These are phyloP conservation scores for Nicotiana rustica DNA, from an alignment of 305 asterid species.

Conservation along the genomic window DNA sequence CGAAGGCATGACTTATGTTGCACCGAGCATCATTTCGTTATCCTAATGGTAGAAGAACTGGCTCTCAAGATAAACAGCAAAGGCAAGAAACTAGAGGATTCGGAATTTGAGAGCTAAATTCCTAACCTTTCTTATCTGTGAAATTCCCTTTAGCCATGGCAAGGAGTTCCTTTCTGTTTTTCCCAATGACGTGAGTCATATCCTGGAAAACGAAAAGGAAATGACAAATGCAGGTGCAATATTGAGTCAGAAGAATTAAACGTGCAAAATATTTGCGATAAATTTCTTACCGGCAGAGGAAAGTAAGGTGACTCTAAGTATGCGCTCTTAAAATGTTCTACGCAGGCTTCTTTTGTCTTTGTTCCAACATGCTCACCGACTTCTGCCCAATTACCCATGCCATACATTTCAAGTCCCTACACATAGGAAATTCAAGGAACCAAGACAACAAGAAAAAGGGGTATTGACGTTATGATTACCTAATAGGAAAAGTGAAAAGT, in stretches of 20 bases:
- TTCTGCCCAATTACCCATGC: constrained; percentile 87
- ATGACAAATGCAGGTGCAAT: background rate
- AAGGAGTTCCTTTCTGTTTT: constrained; percentile 72
- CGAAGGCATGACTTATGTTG: background rate
- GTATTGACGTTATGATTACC: constrained; percentile 9
- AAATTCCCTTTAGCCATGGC: constrained; percentile 75
- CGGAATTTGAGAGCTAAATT: constrained; percentile 4
- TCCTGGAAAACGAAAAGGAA: constrained; percentile 56
- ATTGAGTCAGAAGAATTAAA: background rate
- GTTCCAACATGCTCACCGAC: constrained; percentile 91
- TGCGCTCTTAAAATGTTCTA: constrained; percentile 70
- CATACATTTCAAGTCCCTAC: constrained; percentile 87
- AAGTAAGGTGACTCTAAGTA: constrained; percentile 79
- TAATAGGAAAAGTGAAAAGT: background rate
- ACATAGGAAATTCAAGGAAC: constrained; percentile 30
- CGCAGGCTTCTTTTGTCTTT: constrained; percentile 72
- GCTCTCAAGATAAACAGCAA: background rate
- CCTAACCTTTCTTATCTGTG: constrained; percentile 70
- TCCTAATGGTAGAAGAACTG: constrained; percentile 3
- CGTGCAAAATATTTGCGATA: constrained; percentile 18
- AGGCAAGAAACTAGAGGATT: background rate
- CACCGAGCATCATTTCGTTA: background rate
- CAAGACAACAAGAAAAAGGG: constrained; percentile 20
- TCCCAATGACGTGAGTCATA: constrained; percentile 75
- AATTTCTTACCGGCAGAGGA: constrained; percentile 75